These are phyloP conservation scores for Ophiostoma fasciatum DNA, from an alignment of 2,329 filamentous ascomycete genomes.

Conservation along the genomic window DNA sequence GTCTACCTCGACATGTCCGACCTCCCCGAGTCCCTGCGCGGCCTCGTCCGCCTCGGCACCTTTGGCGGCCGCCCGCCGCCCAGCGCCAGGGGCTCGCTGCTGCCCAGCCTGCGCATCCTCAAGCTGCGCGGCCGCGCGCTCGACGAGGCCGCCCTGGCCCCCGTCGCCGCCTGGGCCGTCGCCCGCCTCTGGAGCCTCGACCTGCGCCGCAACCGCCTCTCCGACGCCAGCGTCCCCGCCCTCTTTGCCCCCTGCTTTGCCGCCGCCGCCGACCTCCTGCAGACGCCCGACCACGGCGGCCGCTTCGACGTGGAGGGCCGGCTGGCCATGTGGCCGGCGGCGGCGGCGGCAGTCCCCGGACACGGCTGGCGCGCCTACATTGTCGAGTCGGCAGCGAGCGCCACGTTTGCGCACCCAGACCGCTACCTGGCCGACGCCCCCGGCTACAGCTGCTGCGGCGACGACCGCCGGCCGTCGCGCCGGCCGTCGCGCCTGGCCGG, in stretches of 20 bases:
- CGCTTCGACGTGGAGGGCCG: conserved; percentile 30
- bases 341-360: conserved; percentile 8
- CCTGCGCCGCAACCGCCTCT: conserved; percentile 35
- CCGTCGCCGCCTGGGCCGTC: conserved; percentile 21
- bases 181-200: conserved; percentile 42
- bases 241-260: conserved; percentile 17
- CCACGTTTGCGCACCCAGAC: conserved; percentile 27
- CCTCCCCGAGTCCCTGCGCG: conserved; percentile 28
- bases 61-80: too few species aligned
- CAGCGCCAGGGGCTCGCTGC: conserved; percentile 7
- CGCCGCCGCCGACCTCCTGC: conserved; percentile 1
- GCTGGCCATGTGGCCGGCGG: conserved; percentile 14
- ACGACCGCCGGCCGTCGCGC: too few species aligned
- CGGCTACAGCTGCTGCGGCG: conserved; percentile 17
- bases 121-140: conserved; percentile 34
- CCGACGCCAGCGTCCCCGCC: conserved; percentile 25
- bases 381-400: conserved; percentile 32
- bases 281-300: conserved; percentile 17
- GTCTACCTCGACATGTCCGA: conserved; percentile 39
- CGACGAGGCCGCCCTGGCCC: conserved; percentile 22
- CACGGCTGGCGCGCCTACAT: conserved; percentile 29
- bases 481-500: conserved; percentile 22
- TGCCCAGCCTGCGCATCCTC: conserved; percentile 35
- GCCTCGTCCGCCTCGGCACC: conserved; percentile 14
- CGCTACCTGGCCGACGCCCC: conserved; percentile 36